phyloP scores from a whole-genome alignment of 2,329 filamentous ascomycete genomes.

The Aureobasidium leucospermi region DNA sequence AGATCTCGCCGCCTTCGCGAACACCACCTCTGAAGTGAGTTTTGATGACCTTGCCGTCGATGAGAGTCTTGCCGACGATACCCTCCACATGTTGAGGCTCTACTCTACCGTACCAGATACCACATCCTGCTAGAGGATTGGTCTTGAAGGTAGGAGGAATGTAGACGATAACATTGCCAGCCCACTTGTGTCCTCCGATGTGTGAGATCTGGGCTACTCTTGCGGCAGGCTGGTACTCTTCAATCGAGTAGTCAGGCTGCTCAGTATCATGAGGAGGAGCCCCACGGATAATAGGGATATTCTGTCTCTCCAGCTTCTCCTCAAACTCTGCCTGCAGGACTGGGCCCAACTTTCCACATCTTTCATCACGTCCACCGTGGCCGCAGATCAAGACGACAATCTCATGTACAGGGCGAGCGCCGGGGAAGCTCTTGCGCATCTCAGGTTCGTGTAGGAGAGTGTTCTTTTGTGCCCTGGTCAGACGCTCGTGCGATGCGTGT shows the following conservation, averaged over 20 bases:
- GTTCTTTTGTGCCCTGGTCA: constrained; percentile 48
- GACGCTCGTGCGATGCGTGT: constrained; percentile 51
- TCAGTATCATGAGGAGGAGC: constrained; percentile 24
- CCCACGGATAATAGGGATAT: constrained; percentile 42
- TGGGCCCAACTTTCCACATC: constrained; percentile 77
- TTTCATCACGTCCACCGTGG: constrained; percentile 70
- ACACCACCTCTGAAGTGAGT: constrained; percentile 69
- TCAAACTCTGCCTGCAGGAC: constrained; percentile 65
- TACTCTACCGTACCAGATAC: constrained; percentile 77
- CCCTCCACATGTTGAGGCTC: constrained; percentile 70
- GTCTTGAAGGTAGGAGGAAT: constrained; percentile 49
- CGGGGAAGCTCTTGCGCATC: constrained; percentile 40
- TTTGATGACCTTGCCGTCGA: constrained; percentile 58
- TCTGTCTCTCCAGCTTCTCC: constrained; percentile 44
- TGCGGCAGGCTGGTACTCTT: constrained; percentile 36
- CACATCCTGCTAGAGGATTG: constrained; percentile 60
- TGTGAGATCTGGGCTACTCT: constrained; percentile 67
- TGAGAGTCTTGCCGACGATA: constrained; percentile 62
- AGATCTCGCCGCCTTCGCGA: constrained; percentile 22
- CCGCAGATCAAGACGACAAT: constrained; percentile 81
- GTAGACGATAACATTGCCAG: constrained; percentile 78
- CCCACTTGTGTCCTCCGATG: constrained; percentile 78
- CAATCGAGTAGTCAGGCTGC: constrained; percentile 21
- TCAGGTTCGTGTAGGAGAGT: constrained; percentile 41
- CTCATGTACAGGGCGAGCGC: constrained; percentile 57